Evolutionary conservation across 441 rosid genomes (phyloP).

Genomic region (Pelargonium citronellum): DNA sequence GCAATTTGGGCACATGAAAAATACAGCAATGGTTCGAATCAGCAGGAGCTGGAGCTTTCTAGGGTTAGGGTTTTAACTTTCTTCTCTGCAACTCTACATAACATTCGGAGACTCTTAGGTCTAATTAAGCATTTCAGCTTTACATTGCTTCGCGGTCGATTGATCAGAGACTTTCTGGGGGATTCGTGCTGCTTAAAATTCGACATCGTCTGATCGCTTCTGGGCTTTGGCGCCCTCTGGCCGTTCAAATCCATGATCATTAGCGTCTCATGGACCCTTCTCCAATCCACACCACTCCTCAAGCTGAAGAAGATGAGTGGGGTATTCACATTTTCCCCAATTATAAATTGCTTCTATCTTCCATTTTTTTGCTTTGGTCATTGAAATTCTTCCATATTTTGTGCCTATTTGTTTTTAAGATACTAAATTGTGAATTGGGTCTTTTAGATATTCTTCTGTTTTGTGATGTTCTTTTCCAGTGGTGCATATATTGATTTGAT

Average conservation of each 20-base stretch:
- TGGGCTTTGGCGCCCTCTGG: constrained; percentile 50
- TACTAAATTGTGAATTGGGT: neutral
- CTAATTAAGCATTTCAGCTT: neutral
- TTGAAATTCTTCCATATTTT: neutral
- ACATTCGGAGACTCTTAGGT: constrained; percentile 11
- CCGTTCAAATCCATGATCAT: constrained; percentile 64
- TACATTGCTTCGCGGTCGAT: neutral
- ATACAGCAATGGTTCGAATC: neutral
- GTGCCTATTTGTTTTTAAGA: neutral
- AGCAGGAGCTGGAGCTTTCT: constrained; percentile 7
- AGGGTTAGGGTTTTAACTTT: constrained; percentile 33
- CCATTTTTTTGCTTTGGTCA: neutral
- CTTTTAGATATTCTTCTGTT: neutral
- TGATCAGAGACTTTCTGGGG: constrained; percentile 12
- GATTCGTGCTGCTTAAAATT: constrained; percentile 9
- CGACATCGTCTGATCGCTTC: constrained; percentile 23
- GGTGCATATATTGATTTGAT: too few relatives aligned
- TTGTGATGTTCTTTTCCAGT: neutral
- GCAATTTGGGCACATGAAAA: neutral
- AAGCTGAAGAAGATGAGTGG: constrained; percentile 71
- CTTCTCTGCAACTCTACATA: neutral
- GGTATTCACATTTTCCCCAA: constrained; percentile 33
- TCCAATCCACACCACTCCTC: constrained; percentile 38
- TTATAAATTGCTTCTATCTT: neutral
- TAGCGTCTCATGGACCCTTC: constrained; percentile 63